Conservation (phyloP, 176 grass and related monocot species). For the Oryza glaberrima region DNA sequence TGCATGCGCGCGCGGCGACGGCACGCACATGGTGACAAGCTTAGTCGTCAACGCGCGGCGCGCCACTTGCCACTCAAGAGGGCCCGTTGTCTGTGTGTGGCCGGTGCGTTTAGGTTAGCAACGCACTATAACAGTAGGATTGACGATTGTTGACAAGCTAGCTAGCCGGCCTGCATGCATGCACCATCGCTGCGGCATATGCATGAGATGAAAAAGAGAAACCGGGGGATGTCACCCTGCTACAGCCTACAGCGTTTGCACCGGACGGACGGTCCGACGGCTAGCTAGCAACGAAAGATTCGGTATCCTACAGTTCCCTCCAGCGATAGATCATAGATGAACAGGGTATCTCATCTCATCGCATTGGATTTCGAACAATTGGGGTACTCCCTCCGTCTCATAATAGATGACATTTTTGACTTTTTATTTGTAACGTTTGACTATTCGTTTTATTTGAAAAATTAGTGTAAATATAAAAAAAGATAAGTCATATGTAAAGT, state of each 20-base stretch:
- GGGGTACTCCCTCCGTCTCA: background rate
- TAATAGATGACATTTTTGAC: no score
- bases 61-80: no score
- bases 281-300: background rate
- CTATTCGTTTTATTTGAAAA: no score
- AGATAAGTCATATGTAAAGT: no score
- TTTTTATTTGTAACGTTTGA: no score
- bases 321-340: background rate
- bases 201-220: background rate
- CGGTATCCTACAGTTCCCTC: background rate
- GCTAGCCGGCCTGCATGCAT: no score
- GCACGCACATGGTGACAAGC: no score
- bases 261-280: background rate
- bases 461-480: no score
- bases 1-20: no score
- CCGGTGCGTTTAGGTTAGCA: background rate
- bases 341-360: background rate
- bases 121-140: background rate
- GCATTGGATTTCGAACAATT: slow-evolving; percentile 24
- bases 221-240: background rate
- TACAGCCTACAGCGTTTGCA: background rate
- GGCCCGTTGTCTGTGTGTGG: no score
- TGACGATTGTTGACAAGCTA: background rate
- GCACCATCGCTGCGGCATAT: background rate
- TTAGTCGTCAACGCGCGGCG: no score